phyloP scores from a whole-genome alignment of 2,329 filamentous ascomycete species.

The Fusarium citri region DNA sequence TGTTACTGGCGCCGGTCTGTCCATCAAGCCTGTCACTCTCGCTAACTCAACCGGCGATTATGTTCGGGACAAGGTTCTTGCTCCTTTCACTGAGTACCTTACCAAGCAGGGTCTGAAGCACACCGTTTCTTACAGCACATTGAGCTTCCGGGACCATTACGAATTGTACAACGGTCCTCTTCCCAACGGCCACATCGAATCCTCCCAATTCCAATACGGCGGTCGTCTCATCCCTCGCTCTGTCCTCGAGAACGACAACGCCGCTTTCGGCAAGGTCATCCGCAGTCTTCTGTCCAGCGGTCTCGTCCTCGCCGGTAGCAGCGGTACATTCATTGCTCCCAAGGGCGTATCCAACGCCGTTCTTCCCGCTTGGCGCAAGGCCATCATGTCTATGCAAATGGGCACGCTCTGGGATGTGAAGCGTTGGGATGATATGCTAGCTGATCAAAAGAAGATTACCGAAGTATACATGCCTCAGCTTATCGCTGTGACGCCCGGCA shows the following conservation, averaged over 20 bases:
- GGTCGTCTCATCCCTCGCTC: conserved; percentile 58
- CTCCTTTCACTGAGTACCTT: conserved; percentile 38
- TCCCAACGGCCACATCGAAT: conserved; percentile 51
- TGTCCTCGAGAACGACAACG: conserved; percentile 48
- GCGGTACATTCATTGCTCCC: conserved; percentile 41
- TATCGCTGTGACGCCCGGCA: conserved; percentile 53
- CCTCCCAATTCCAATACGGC: conserved; percentile 50
- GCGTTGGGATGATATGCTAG: conserved; percentile 48
- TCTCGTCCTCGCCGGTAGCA: conserved; percentile 45
- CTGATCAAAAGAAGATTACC: conserved; percentile 49
- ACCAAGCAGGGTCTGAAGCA: conserved; percentile 26
- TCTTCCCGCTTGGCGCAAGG: conserved; percentile 56
- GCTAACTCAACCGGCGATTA: conserved; percentile 57
- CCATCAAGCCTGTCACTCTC: conserved; percentile 58
- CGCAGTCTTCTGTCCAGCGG: conserved; percentile 12
- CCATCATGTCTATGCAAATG: conserved; percentile 49
- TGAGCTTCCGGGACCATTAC: conserved; percentile 56
- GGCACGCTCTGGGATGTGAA: conserved; percentile 46
- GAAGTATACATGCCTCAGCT: conserved; percentile 45
- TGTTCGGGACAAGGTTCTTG: conserved; percentile 56
- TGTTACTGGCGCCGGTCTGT: conserved; percentile 48
- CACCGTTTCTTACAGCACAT: conserved; percentile 32
- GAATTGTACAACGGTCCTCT: conserved; percentile 56
- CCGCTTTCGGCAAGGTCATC: conserved; percentile 48
- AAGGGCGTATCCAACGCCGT: conserved; percentile 49